A percentile compares a stretch with the other conserved stretches of the same genome.
Conservation (phyloP, 495 filamentous ascomycete species). For the Delitschia confertaspora region DNA sequence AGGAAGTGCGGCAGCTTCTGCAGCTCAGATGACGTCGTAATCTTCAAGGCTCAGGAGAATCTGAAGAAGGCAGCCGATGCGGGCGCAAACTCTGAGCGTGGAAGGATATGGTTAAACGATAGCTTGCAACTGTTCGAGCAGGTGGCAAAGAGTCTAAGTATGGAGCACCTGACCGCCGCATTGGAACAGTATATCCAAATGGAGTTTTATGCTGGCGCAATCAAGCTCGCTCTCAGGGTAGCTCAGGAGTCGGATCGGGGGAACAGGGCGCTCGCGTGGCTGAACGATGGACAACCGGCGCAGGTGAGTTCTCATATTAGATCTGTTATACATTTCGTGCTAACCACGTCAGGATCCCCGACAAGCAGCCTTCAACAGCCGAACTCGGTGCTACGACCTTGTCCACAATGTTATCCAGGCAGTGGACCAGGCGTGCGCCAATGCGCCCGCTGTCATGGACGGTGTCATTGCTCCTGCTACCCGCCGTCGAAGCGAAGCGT, state of each 20-base stretch:
- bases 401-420: constrained; percentile 66
- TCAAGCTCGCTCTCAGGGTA: constrained; percentile 73
- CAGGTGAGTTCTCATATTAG: constrained; percentile 36
- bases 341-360: constrained; percentile 58
- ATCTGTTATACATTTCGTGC: constrained; percentile 15
- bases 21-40: constrained; percentile 88
- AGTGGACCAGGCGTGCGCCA: constrained; percentile 59
- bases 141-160: constrained; percentile 70
- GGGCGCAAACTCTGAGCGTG: constrained; percentile 60
- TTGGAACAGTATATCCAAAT: constrained; percentile 67
- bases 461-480: constrained; percentile 65
- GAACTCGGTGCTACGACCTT: constrained; percentile 73
- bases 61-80: constrained; percentile 78
- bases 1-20: constrained; percentile 93
- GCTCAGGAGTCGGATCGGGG: constrained; percentile 75
- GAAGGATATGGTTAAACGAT: constrained; percentile 77
- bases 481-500: constrained; percentile 76
- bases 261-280: constrained; percentile 69
- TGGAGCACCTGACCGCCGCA: constrained; percentile 69
- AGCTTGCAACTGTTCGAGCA: constrained; percentile 80
- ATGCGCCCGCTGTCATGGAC: constrained; percentile 62
- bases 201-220: constrained; percentile 88
- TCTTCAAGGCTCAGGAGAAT: constrained; percentile 95
- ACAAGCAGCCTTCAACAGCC: constrained; percentile 52
- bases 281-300: constrained; percentile 52